Conservation (phyloP, 345 rosid species). For the Clarkia xantiana region DNA sequence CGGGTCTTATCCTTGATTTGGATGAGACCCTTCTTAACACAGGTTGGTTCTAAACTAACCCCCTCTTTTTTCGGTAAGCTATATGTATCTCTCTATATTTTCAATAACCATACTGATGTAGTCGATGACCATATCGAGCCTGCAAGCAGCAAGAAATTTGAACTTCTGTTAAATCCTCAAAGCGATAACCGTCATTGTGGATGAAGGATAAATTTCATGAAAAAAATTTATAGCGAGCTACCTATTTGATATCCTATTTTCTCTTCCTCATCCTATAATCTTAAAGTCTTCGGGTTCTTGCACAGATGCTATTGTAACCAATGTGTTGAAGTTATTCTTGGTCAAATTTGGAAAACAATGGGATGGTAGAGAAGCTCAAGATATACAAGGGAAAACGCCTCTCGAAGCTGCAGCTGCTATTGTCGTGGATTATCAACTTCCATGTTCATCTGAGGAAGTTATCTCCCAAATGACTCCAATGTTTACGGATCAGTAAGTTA, state of each 20-base stretch:
- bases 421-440: slow-evolving; percentile 72
- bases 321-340: slow-evolving; percentile 45
- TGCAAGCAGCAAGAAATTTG: too few relatives aligned
- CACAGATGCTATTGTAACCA: slow-evolving; percentile 52
- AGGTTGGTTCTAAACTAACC: slow-evolving; percentile 3
- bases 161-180: too few relatives aligned
- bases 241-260: not conserved
- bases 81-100: not conserved
- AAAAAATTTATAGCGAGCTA: too few relatives aligned
- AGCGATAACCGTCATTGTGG: too few relatives aligned
- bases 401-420: slow-evolving; percentile 61
- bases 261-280: not conserved
- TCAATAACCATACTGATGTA: not conserved
- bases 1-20: slow-evolving; percentile 58
- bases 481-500: slow-evolving; percentile 47
- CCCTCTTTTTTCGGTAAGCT: not conserved
- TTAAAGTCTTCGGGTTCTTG: slow-evolving; percentile 1
- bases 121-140: too few relatives aligned
- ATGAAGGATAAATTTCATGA: too few relatives aligned
- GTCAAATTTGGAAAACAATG: slow-evolving; percentile 71
- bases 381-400: slow-evolving; percentile 59
- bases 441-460: slow-evolving; percentile 59
- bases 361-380: slow-evolving; percentile 78
- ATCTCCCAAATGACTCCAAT: slow-evolving; percentile 40
- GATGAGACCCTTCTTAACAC: slow-evolving; percentile 52